Conservation (phyloP, 192 early-diverging fungal genomes). For the Cladochytrium replicatum region DNA sequence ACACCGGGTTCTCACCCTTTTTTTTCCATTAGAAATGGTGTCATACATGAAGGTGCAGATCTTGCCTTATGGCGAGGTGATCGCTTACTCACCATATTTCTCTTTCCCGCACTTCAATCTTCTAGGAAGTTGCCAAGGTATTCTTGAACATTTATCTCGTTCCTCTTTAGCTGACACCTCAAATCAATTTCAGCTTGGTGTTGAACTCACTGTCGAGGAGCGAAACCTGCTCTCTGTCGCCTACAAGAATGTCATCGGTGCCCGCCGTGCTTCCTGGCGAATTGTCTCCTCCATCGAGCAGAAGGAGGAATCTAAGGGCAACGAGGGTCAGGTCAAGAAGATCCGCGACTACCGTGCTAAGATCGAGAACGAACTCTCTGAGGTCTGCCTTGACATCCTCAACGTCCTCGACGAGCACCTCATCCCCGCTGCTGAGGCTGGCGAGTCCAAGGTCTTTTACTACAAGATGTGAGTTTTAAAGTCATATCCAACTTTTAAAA, state of each 20-base stretch:
- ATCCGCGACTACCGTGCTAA: slow-evolving; percentile 91
- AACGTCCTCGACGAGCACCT: slow-evolving; percentile 80
- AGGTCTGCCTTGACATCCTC: slow-evolving; percentile 94
- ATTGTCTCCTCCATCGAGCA: slow-evolving; percentile 99
- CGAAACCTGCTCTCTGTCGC: slow-evolving; percentile 97
- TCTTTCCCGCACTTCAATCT: slow-evolving; percentile 3
- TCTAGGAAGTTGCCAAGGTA: slow-evolving; percentile 79
- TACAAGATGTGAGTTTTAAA: slow-evolving; percentile 93
- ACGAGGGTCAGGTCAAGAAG: slow-evolving; percentile 78
- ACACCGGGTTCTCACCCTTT: slow-evolving; percentile 5
- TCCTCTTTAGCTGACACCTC: no score
- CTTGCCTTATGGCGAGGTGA: no score
- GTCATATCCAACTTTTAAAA: no score
- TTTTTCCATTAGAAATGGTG: slow-evolving; percentile 77
- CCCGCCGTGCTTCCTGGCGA: slow-evolving; percentile 97
- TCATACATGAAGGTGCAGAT: slow-evolving; percentile 73
- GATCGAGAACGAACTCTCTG: slow-evolving; percentile 90
- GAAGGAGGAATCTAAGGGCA: slow-evolving; percentile 95
- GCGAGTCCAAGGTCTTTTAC: slow-evolving; percentile 99
- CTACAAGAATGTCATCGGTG: slow-evolving; percentile 99
- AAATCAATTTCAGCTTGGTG: slow-evolving; percentile 70
- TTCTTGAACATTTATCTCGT: slow-evolving; percentile 65
- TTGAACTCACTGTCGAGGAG: slow-evolving; percentile 95
- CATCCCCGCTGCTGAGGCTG: slow-evolving; percentile 81
- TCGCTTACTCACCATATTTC: no score